Evolutionary conservation across 2,329 filamentous ascomycete genomes (phyloP).

Genomic region (Akanthomyces uredinophilus): DNA sequence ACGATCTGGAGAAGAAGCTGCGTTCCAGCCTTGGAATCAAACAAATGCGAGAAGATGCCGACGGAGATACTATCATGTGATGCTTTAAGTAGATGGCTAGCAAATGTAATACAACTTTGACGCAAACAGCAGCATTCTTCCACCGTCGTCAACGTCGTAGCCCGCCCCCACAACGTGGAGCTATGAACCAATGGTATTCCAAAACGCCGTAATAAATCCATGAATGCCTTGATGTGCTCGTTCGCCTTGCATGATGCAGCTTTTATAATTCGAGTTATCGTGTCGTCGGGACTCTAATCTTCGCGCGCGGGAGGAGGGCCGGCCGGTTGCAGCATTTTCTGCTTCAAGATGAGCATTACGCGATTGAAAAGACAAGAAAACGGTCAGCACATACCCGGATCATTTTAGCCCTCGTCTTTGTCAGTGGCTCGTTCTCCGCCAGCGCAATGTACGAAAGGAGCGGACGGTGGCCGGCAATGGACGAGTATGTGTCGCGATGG

Average conservation of each 20-base stretch:
- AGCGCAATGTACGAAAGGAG: conserved; percentile 85
- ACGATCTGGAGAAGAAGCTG: conserved; percentile 56
- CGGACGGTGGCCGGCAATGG: conserved; percentile 83
- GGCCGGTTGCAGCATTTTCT: conserved; percentile 64
- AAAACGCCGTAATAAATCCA: conserved; percentile 19
- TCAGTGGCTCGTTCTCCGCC: conserved; percentile 77
- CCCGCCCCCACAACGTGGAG: neutral
- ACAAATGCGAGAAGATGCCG: conserved; percentile 19
- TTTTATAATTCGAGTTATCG: neutral
- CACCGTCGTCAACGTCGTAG: neutral
- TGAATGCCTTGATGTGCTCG: conserved; percentile 7
- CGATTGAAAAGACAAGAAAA: neutral
- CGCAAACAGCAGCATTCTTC: neutral
- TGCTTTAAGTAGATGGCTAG: neutral
- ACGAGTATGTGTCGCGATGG: conserved; percentile 84
- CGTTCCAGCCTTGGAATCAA: conserved; percentile 55
- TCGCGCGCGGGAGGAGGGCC: conserved; percentile 54
- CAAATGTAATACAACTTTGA: neutral
- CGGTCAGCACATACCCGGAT: conserved; percentile 55
- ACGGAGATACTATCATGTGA: conserved; percentile 15
- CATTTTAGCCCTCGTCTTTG: conserved; percentile 73
- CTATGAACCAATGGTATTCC: conserved; percentile 21
- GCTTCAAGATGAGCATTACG: conserved; percentile 12
- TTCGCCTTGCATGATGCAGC: neutral
- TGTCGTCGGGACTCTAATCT: conserved; percentile 30